Evolutionary conservation across 495 filamentous ascomycete species (phyloP).

Genomic region (Penicillium flavigenum): DNA sequence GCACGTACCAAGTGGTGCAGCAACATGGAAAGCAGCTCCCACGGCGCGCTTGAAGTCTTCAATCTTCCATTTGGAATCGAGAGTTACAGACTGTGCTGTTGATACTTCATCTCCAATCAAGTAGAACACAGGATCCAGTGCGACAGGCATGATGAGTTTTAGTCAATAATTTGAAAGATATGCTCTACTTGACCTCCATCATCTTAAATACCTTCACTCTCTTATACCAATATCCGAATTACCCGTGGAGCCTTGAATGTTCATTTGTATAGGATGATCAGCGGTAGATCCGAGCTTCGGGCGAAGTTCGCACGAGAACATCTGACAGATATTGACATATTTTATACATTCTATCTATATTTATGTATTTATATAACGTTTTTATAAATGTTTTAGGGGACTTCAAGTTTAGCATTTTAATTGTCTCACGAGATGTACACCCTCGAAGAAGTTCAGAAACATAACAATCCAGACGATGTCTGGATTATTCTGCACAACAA

Average conservation of each 20-base stretch:
- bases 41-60: constrained; percentile 29
- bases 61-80: constrained; percentile 27
- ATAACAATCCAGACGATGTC: constrained; percentile 32
- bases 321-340: not conserved
- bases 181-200: not conserved
- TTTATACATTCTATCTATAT: too few relatives aligned
- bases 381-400: not conserved
- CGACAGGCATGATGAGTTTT: constrained; percentile 6
- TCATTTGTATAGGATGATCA: not conserved
- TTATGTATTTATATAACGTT: not conserved
- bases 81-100: constrained; percentile 20
- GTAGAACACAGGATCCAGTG: constrained; percentile 19
- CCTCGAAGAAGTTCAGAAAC: constrained; percentile 26
- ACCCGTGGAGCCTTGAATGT: not conserved
- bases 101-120: constrained; percentile 25
- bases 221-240: not conserved
- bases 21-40: constrained; percentile 23
- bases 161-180: not conserved
- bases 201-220: constrained; percentile 1
- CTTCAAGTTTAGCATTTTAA: not conserved
- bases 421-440: constrained; percentile 11
- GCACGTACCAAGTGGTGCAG: constrained; percentile 22
- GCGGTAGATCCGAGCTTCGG: constrained; percentile 11
- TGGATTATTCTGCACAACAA: constrained; percentile 53
- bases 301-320: constrained; percentile 20